phyloP scores from a whole-genome alignment of 345 rosid genomes.

The Gossypium arboreum region DNA sequence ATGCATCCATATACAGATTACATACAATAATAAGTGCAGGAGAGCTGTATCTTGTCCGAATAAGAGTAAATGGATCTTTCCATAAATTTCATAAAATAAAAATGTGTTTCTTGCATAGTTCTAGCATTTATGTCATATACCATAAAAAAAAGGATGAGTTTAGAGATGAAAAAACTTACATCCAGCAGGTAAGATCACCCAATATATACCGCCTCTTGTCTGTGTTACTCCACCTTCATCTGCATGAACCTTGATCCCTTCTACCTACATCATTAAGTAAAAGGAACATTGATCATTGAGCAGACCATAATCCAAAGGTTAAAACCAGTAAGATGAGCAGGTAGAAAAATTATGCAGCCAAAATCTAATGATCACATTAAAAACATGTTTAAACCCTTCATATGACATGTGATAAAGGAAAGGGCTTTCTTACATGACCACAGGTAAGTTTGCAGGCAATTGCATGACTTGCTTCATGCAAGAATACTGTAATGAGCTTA shows the following conservation, averaged over 20 bases:
- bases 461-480: constrained; percentile 98
- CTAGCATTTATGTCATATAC: constrained; percentile 1
- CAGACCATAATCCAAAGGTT: neutral
- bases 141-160: neutral
- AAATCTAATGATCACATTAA: too few relatives aligned
- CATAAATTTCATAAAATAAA: constrained; percentile 1
- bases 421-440: constrained; percentile 68
- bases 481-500: constrained; percentile 91
- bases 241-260: constrained; percentile 89
- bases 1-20: neutral
- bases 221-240: constrained; percentile 93
- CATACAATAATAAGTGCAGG: neutral
- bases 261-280: constrained; percentile 57
- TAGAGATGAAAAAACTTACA: constrained; percentile 44
- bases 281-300: neutral
- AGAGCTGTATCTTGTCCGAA: neutral
- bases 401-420: constrained; percentile 2
- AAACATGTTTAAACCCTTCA: neutral
- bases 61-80: neutral
- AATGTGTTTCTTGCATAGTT: neutral
- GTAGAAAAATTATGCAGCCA: too few relatives aligned
- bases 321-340: constrained; percentile 1
- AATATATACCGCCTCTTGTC: constrained; percentile 90
- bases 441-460: constrained; percentile 96
- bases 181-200: constrained; percentile 98